Evolutionary conservation across 331 rosid genomes (phyloP), one percentile per base, ranked within the genome.

Genomic region (Erythrophleum ivorense): DNA sequence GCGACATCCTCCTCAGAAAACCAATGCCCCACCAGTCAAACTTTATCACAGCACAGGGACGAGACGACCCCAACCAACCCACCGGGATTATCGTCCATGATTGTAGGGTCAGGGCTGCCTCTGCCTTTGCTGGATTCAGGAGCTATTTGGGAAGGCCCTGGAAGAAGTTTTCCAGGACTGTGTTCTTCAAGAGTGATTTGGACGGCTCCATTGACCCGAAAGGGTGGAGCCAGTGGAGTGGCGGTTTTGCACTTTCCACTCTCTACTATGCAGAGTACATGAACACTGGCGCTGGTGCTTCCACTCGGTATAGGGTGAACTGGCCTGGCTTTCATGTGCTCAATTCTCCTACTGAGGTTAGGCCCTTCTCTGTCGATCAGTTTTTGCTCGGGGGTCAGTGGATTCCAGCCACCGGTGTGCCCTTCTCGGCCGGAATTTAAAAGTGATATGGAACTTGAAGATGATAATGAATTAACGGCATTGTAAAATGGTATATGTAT

Each of bases 241-340:
- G 90, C 4, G 24, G 21, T 1, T 91, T 85, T 81, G 93, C 85
- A 10, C 13, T 92, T 0, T 82, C 88, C 0, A 88, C 94, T 1
- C 19, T 92, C 75, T 92, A 79, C 18, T 94, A 90, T 77, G 93
- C 84, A 3, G 97, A 92, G 84, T 92, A 86, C 38, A 80, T 86
- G 93, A 91, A 94, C 57, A 75, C 41, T 0, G 96, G 97, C 0
- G 29, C 0, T 9, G 93, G 93, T 52, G 94, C 94, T 0, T 82
- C 89, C 0, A 85, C 90, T 7, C n/a, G 48, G 1, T 16, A 70
- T 18, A 90, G 97, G 69, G 97, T 94, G 6, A 84, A 62, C 2
- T 91, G 98, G 94, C 90, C 88, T 31, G 91, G 97, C 3, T 92
- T 92, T 70, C 98, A 88, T 84, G 92, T 84, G n/a, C 31, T 92